Conservation (phyloP, 2,329 filamentous ascomycete genomes). For the Diaporthe citri region DNA sequence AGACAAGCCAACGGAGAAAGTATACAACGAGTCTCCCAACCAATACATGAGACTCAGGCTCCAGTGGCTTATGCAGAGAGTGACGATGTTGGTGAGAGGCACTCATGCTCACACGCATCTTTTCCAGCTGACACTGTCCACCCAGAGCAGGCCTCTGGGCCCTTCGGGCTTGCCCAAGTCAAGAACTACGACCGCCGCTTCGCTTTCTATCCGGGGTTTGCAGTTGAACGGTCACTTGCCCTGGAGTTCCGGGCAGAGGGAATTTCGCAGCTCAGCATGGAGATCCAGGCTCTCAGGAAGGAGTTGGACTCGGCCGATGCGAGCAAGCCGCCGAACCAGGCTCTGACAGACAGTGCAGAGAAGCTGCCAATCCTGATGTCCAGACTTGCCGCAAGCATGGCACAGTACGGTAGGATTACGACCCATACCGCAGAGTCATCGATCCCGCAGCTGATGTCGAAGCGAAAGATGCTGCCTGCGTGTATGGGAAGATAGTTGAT, state of each 20-base stretch:
- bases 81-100: not conserved
- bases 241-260: not conserved
- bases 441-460: not conserved
- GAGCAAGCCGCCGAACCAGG: not conserved
- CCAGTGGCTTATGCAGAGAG: not conserved
- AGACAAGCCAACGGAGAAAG: not conserved
- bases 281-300: not conserved
- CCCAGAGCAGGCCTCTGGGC: not conserved
- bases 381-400: not conserved
- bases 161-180: slow-evolving; percentile 1
- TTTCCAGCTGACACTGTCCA: not conserved
- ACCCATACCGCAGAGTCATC: not conserved
- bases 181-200: slow-evolving; percentile 27
- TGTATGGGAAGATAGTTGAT: not conserved
- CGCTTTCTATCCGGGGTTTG: slow-evolving; percentile 14
- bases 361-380: not conserved
- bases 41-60: too few relatives aligned
- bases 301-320: not conserved
- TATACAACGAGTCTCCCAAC: too few relatives aligned
- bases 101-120: not conserved
- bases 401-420: slow-evolving; percentile 6
- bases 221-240: slow-evolving; percentile 9
- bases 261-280: not conserved
- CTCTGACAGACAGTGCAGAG: not conserved
- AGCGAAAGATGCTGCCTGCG: not conserved